These are phyloP conservation scores for Neurospora sp. DNA, from an alignment of 495 filamentous ascomycete species.

Conservation along the genomic window DNA sequence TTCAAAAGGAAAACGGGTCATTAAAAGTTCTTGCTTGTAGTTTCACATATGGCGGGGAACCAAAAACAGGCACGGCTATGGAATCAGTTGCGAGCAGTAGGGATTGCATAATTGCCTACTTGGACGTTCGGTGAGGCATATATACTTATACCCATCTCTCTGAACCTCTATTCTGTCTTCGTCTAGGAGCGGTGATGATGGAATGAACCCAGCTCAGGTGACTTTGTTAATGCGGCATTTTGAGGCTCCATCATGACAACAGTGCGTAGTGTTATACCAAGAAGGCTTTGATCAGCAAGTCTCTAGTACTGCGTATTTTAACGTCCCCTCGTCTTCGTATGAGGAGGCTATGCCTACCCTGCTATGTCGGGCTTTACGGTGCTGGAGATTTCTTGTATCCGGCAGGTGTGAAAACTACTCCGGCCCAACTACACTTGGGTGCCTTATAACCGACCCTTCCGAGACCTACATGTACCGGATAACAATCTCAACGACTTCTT, in stretches of 20 bases:
- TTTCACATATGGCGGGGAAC: neutral
- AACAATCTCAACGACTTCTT: neutral
- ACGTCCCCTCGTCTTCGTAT: neutral
- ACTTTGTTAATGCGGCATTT: neutral
- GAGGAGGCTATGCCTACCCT: neutral
- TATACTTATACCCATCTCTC: neutral
- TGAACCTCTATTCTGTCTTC: neutral
- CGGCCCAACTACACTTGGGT: neutral
- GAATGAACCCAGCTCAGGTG: neutral
- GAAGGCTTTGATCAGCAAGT: neutral
- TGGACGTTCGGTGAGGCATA: neutral
- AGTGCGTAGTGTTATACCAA: neutral
- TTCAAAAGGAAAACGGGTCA: neutral
- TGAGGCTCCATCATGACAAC: neutral
- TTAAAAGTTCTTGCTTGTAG: neutral
- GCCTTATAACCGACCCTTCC: neutral
- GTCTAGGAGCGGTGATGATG: neutral
- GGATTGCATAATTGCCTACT: neutral
- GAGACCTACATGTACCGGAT: neutral
- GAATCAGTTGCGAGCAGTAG: neutral
- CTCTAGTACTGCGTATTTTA: neutral
- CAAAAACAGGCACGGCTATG: neutral
- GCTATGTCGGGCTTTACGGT: neutral
- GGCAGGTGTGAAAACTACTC: neutral
- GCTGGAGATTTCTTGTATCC: neutral